Evolutionary conservation across 331 rosid species (phyloP), one percentile per base, ranked within the genome.

Genomic region (Quercus lobata): DNA sequence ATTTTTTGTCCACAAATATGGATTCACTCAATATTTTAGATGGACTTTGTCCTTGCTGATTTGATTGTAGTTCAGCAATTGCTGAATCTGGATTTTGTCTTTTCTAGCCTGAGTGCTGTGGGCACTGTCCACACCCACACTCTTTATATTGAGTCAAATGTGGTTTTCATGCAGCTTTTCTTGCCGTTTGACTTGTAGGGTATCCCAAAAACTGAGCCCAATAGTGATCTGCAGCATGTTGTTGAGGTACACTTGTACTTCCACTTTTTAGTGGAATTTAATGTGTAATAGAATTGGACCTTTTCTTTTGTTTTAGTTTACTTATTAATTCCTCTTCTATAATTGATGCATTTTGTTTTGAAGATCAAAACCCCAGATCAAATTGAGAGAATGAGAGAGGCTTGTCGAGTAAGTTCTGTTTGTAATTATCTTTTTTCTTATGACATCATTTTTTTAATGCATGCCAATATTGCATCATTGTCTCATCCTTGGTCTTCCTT

Each of bases 361-460:
- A 72, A 95, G 99, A 90, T 95, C 87, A 95, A 95, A 84, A 88
- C 92, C 41, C 85, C 84, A 3, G 90, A 87, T 71, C 94, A 77
- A 86, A 91, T 95, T 49, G 85, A 86, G 88, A 87, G 87, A 85
- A 93, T 95, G 99, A 92, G 91, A 85, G 97, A 91, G 88, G 74
- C 93, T 25, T 92, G 96, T 79, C 87, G 81, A 53, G 99, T 95
- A 75, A 86, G 96, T 78, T 83, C 58, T 73, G 7, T 18, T 25
- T 83, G 46, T 18, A 53, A 53, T n/a, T 14, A 6, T 52, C 7
- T 27, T 32, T 7, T 41, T 68, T 68, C 25, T 19, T 34, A 68
- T 32, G 18, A 34, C 7, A 68, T 15, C 49, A 32, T 34, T 68
- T 68, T 25, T 68, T 12, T 12, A 4, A 68, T 68, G n/a, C 27